Conservation (phyloP, 352 stramenopile genomes). For the Proteromonas lacertae region DNA sequence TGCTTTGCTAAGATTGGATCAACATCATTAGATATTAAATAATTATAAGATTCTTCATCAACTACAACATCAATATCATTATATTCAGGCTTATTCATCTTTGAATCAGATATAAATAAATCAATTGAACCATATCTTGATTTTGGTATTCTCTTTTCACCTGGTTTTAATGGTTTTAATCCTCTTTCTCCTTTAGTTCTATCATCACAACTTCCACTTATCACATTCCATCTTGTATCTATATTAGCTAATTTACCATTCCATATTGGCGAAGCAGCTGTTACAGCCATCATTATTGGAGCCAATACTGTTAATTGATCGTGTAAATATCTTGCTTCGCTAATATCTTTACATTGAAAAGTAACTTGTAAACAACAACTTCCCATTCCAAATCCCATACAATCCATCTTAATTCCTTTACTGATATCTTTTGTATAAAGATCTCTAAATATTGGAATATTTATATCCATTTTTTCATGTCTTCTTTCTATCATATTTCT, state of each 20-base stretch:
- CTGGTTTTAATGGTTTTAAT: background rate
- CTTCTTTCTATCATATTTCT: constrained; percentile 73
- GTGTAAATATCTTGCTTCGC: constrained; percentile 89
- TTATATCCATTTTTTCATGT: constrained; percentile 48
- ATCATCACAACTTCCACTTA: constrained; percentile 81
- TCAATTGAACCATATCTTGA: constrained; percentile 22
- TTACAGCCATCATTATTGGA: constrained; percentile 87
- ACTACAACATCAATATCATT: constrained; percentile 73
- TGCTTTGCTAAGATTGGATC: constrained; percentile 72
- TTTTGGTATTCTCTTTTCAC: constrained; percentile 11
- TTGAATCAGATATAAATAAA: background rate
- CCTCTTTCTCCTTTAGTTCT: constrained; percentile 28
- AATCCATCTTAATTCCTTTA: constrained; percentile 81
- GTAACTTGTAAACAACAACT: constrained; percentile 97
- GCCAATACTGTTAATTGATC: constrained; percentile 90
- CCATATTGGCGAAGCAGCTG: constrained; percentile 76
- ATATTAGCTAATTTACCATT: constrained; percentile 60
- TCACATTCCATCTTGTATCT: constrained; percentile 72
- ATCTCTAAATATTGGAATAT: constrained; percentile 13
- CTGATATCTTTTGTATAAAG: background rate
- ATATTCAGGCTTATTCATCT: constrained; percentile 24
- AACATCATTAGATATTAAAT: constrained; percentile 46
- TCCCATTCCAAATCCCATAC: constrained; percentile 99
- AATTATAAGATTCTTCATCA: constrained; percentile 60
- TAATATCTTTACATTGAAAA: constrained; percentile 81